Base-by-base conservation (phyloP, 106 monocot species). In the Vanilla planifolia region DNA sequence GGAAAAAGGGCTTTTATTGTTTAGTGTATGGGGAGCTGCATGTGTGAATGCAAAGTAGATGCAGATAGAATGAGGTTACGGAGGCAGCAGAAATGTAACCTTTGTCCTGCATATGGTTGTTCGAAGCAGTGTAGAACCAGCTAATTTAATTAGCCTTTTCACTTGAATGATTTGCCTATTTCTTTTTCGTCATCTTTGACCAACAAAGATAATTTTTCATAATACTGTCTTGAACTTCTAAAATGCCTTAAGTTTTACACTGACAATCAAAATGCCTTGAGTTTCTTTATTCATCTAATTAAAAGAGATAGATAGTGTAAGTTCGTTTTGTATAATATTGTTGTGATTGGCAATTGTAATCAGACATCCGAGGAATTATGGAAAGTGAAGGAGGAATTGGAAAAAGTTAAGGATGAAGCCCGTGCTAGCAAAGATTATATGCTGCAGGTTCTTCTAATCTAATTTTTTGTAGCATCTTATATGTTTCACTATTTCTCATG, bases 331-430 rank as follows among this genome's bases (percentile, higher is more conserved):
- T n/a, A n/a, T n/a, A n/a, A n/a, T n/a, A n/a, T n/a, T n/a, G n/a
- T n/a, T n/a, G n/a, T n/a, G n/a, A n/a, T n/a, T n/a, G n/a, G n/a
- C n/a, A n/a, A n/a, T n/a, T n/a, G n/a, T n/a, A n/a, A n/a, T 3
- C 28, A 57, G 57, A 17, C 26, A 26, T 61, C 61, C 23, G 74
- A 53, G 19, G 86, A 90, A 17, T 33, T 76, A 3, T 76, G 68
- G 71, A 87, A 81, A 77, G 11, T 68, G 25, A 77, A 78, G 45
- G 87, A 96, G 50, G 96, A 98, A 53, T 26, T 84, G 55, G 85
- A 83, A 44, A 88, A 81, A 43, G 15, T 85, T 52, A 98, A 79
- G 52, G 92, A 98, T 33, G 98, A 92, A 65, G 84, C 92, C 46
- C 61, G 56, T 43, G 79, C 79, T 63, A 88, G 85, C 69, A 92